Evolutionary conservation across 2,329 filamentous ascomycete genomes (phyloP).

Genomic region (Colletotrichum limetticola): DNA sequence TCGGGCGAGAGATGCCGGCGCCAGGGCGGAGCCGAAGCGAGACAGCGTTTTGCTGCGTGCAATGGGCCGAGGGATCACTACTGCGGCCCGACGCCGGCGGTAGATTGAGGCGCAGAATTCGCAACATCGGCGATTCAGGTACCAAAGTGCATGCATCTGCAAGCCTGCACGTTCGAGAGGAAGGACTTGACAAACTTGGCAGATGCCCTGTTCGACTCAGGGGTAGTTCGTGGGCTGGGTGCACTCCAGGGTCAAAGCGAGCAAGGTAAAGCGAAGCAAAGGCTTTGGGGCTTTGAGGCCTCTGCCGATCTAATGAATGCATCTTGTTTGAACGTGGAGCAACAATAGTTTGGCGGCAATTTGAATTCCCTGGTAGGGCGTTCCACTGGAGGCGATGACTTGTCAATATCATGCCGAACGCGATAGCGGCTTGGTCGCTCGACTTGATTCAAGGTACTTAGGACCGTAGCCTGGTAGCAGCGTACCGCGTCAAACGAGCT

Average conservation of each 20-base stretch:
- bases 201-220: neutral
- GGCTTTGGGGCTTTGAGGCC: neutral
- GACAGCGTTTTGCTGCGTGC: neutral
- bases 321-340: neutral
- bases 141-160: slow-evolving; percentile 11
- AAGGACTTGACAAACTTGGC: slow-evolving; percentile 15
- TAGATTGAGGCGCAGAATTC: neutral
- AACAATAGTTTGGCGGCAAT: neutral
- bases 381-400: neutral
- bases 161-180: slow-evolving; percentile 2
- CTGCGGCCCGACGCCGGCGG: neutral
- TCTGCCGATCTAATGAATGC: neutral
- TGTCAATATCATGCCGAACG: neutral
- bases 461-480: neutral
- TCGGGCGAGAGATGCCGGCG: neutral
- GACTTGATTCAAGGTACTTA: neutral
- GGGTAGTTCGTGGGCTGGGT: neutral
- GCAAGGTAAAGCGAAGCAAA: neutral
- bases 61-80: neutral
- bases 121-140: slow-evolving; percentile 10
- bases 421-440: neutral
- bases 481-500: neutral
- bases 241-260: slow-evolving; percentile 2
- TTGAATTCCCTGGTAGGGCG: neutral
- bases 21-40: neutral